Evolutionary conservation across 805 yeast genomes (phyloP).

Genomic region (Candida arabinofermentans): DNA sequence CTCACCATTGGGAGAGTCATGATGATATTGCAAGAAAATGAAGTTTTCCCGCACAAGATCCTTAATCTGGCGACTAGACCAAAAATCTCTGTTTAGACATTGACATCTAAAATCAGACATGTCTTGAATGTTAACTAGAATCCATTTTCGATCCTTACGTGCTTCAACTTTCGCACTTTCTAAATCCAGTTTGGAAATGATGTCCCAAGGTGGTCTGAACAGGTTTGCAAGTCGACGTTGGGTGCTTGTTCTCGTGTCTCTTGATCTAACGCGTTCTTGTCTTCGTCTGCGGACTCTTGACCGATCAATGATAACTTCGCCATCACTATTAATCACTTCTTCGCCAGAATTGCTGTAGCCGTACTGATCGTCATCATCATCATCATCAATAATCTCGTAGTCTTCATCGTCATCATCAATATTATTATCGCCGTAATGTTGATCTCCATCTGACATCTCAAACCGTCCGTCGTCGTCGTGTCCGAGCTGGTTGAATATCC

Average conservation of each 20-base stretch:
- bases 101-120: constrained; percentile 83
- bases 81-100: constrained; percentile 85
- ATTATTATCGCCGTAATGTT: constrained; percentile 20
- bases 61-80: constrained; percentile 72
- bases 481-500: constrained; percentile 55
- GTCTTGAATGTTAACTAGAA: constrained; percentile 85
- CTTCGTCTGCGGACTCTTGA: constrained; percentile 21
- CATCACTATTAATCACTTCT: constrained; percentile 34
- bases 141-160: constrained; percentile 65
- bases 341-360: constrained; percentile 1
- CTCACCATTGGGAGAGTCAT: constrained; percentile 70
- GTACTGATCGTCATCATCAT: constrained; percentile 23
- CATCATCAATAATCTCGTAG: constrained; percentile 36
- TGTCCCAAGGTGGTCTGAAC: constrained; percentile 91
- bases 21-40: constrained; percentile 80
- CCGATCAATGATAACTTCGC: constrained; percentile 34
- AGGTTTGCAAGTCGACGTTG: constrained; percentile 73
- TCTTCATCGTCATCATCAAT: constrained; percentile 38
- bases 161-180: constrained; percentile 74
- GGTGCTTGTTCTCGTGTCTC: constrained; percentile 33
- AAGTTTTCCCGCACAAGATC: constrained; percentile 62
- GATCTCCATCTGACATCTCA: constrained; percentile 28
- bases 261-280: constrained; percentile 27
- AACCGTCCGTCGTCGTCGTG: constrained; percentile 30
- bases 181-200: constrained; percentile 64